Evolutionary conservation across 2,329 filamentous ascomycete genomes (phyloP).

Genomic region (Diaporthe velutina): DNA sequence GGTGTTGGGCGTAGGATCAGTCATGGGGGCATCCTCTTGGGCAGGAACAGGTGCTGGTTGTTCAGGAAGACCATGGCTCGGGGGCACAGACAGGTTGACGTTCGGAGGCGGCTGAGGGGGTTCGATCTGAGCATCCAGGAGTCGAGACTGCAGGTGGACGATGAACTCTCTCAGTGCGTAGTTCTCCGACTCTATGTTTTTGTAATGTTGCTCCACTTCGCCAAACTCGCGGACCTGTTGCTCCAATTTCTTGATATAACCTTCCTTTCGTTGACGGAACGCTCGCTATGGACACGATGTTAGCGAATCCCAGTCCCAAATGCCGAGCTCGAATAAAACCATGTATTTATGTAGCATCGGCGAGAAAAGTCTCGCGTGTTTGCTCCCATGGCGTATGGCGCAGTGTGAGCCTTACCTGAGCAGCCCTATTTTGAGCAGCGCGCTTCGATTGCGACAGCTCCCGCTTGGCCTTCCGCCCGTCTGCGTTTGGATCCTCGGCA

Average conservation of each 20-base stretch:
- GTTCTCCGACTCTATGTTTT: slow-evolving; percentile 88
- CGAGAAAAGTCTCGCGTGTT: slow-evolving; percentile 35
- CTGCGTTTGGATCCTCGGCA: slow-evolving; percentile 48
- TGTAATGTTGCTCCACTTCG: slow-evolving; percentile 81
- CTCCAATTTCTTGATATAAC: slow-evolving; percentile 97
- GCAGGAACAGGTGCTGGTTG: slow-evolving; percentile 18
- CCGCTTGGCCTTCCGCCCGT: slow-evolving; percentile 84
- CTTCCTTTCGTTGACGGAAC: slow-evolving; percentile 97
- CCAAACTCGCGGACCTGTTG: slow-evolving; percentile 88
- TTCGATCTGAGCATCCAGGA: slow-evolving; percentile 87
- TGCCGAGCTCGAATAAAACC: background rate
- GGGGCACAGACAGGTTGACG: slow-evolving; percentile 70
- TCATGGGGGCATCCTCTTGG: slow-evolving; percentile 35
- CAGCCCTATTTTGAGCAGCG: slow-evolving; percentile 95
- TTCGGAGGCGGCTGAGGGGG: slow-evolving; percentile 86
- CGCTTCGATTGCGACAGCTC: slow-evolving; percentile 96
- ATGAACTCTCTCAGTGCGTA: slow-evolving; percentile 93
- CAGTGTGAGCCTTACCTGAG: slow-evolving; percentile 77
- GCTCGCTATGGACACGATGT: slow-evolving; percentile 74
- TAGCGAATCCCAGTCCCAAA: slow-evolving; percentile 4
- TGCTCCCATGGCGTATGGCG: slow-evolving; percentile 31
- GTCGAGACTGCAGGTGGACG: slow-evolving; percentile 86
- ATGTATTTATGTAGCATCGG: slow-evolving; percentile 42
- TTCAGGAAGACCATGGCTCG: slow-evolving; percentile 34
- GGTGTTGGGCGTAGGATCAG: slow-evolving; percentile 39